Base-by-base conservation (phyloP, 108 stramenopile genomes). In the Poteriospumella lacustris region DNA sequence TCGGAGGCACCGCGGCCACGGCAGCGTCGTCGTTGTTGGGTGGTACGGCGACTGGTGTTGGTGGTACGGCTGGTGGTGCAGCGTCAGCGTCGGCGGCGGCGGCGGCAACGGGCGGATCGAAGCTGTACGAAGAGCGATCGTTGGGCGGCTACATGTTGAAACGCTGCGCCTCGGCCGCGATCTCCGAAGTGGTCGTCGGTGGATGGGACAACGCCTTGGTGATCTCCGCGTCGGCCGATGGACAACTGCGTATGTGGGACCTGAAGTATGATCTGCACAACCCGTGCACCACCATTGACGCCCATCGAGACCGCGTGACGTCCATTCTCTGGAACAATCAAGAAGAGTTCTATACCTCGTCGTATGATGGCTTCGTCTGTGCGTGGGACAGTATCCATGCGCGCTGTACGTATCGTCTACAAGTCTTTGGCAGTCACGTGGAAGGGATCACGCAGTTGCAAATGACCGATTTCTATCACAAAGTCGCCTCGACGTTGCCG, bases 171-270 rank as follows among this genome's bases (percentile, higher is more conserved):
- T 19, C 15, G 5, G 31, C 33, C 3, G 12, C 60, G 28, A 33
- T 64, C 15, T 34, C 60, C 28, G 60, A 64, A 9, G 31, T 64
- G 24, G 60, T 34, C 36, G 12, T 64, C 36, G 60, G 60, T 64
- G 60, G 60, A 64, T 9, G 24, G 24, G 60, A 64, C 29, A 3
- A 64, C 24, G 28, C 60, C 28, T 5, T 64, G 12, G 29, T 64
- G 12, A 33, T 64, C 31, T 64, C 60, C 36, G 60, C 60, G 9
- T 31, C 60, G 36, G 60, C 60, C 36, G 60, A 64, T 64, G 60
- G 60, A 26, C 5, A 34, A 3, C 3, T 64, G 60, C 3, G 60
- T 5, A 26, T 64, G 15, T 64, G 60, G 60, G 60, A 64, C 36
- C 31, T 64, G 31, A 3, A 34, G 3, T 33, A 64, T 64, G 60